Conservation (phyloP, 192 early-diverging fungal species). For the Mortierella antarctica region DNA sequence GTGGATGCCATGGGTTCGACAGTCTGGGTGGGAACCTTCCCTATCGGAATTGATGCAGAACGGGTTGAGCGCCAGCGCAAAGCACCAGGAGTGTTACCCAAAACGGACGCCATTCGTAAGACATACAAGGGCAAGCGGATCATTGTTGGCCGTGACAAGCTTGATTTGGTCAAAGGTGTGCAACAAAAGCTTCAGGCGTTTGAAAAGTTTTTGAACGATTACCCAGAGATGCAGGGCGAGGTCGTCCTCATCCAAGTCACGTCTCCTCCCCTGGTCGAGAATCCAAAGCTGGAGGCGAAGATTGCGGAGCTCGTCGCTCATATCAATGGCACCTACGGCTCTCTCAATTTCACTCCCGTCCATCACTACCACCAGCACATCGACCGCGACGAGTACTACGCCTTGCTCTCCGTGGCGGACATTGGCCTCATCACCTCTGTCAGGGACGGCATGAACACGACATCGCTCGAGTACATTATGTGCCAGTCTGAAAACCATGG, state of each 20-base stretch:
- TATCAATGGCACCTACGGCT: slow-evolving; percentile 96
- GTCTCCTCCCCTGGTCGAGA: slow-evolving; percentile 79
- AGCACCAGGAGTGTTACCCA: slow-evolving; percentile 72
- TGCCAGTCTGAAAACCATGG: slow-evolving; percentile 89
- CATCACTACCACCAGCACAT: slow-evolving; percentile 92
- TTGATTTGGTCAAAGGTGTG: slow-evolving; percentile 95
- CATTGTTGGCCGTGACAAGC: slow-evolving; percentile 95
- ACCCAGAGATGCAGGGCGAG: slow-evolving; percentile 87
- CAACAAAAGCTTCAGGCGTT: slow-evolving; percentile 95
- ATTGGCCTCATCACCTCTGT: slow-evolving; percentile 91
- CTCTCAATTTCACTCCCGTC: slow-evolving; percentile 96
- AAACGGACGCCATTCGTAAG: slow-evolving; percentile 83
- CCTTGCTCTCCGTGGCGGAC: slow-evolving; percentile 92
- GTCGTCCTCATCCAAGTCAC: slow-evolving; percentile 97
- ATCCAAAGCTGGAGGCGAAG: slow-evolving; percentile 79
- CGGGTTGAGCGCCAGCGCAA: slow-evolving; percentile 74
- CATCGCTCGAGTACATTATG: slow-evolving; percentile 92
- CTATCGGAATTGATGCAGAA: slow-evolving; percentile 96
- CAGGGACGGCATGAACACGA: slow-evolving; percentile 98
- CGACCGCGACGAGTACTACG: slow-evolving; percentile 96
- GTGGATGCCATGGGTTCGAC: slow-evolving; percentile 84
- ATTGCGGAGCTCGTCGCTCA: slow-evolving; percentile 90
- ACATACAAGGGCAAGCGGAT: slow-evolving; percentile 91
- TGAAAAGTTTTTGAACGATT: slow-evolving; percentile 89
- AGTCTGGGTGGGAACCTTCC: slow-evolving; percentile 90